Percentiles rank a stretch among this genome's conserved stretches.
Evolutionary conservation across 495 filamentous ascomycete species (phyloP).

Genomic region (Neurospora tetraspora): DNA sequence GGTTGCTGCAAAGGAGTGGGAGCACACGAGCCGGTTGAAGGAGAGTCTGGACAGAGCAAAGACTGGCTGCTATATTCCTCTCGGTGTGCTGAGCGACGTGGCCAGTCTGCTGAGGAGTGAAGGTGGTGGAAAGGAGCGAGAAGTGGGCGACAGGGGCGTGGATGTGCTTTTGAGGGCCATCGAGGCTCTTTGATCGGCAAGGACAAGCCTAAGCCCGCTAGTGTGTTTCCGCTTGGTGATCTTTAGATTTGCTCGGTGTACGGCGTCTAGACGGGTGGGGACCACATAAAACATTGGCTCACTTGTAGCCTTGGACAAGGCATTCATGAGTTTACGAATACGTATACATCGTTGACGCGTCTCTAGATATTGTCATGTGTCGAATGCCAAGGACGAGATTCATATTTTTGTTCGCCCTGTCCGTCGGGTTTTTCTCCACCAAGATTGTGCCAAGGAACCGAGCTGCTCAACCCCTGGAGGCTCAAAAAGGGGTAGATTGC

Average conservation of each 20-base stretch:
- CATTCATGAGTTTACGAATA: background rate
- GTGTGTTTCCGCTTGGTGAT: background rate
- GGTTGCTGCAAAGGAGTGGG: slow-evolving; percentile 84
- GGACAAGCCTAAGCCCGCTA: background rate
- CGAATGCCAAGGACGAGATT: background rate
- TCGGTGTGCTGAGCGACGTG: slow-evolving; percentile 89
- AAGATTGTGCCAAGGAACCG: background rate
- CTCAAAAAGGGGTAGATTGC: background rate
- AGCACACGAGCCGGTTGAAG: slow-evolving; percentile 82
- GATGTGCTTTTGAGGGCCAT: slow-evolving; percentile 70
- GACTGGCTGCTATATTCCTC: slow-evolving; percentile 64
- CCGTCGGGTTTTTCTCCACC: background rate
- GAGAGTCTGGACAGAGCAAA: slow-evolving; percentile 78
- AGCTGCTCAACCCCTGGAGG: background rate
- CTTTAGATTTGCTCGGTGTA: background rate
- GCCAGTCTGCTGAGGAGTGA: slow-evolving; percentile 62
- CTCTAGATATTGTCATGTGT: no score
- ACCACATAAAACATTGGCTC: background rate
- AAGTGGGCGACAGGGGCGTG: slow-evolving; percentile 43
- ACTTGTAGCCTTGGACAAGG: background rate
- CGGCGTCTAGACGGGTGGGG: background rate
- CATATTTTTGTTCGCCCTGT: background rate
- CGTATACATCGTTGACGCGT: background rate
- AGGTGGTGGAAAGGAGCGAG: slow-evolving; percentile 31
- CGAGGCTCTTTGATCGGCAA: slow-evolving; percentile 50